These are phyloP conservation scores for Colletotrichum orbiculare DNA, from an alignment of 2,329 filamentous ascomycete genomes.

Conservation along the genomic window DNA sequence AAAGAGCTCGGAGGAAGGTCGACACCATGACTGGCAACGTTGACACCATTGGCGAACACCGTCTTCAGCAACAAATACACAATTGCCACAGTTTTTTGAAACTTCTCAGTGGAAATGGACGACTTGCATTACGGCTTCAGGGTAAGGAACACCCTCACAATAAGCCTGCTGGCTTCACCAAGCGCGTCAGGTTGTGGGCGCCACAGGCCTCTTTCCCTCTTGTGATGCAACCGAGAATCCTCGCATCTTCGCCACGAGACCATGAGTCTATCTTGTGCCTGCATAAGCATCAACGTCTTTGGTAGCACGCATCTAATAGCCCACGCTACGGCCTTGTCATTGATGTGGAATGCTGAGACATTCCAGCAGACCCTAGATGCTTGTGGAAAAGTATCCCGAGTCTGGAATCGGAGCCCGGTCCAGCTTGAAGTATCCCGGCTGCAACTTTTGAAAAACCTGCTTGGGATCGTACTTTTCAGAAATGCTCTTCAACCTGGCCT, in stretches of 20 bases:
- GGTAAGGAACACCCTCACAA: neutral
- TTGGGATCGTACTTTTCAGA: conserved; percentile 48
- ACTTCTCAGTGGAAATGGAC: neutral
- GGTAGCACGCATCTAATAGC: too few species aligned
- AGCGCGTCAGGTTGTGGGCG: neutral
- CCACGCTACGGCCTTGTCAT: too few species aligned
- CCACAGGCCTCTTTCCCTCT: neutral
- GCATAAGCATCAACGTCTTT: too few species aligned
- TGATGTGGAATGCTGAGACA: too few species aligned
- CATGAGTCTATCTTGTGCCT: too few species aligned
- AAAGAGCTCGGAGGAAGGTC: neutral
- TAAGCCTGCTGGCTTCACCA: neutral
- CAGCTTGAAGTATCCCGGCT: conserved; percentile 46
- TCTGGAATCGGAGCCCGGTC: conserved; percentile 33
- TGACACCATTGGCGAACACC: too few species aligned
- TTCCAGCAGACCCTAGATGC: neutral
- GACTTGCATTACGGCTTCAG: neutral
- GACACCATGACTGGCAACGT: too few species aligned
- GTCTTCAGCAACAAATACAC: too few species aligned
- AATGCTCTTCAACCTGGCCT: conserved; percentile 43
- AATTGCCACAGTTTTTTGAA: too few species aligned
- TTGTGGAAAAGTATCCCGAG: conserved; percentile 26
- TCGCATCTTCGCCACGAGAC: too few species aligned
- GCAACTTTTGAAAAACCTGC: conserved; percentile 47
- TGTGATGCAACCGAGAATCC: too few species aligned